phyloP scores from a whole-genome alignment of 495 filamentous ascomycete species.

The Lophium mytilinum region DNA sequence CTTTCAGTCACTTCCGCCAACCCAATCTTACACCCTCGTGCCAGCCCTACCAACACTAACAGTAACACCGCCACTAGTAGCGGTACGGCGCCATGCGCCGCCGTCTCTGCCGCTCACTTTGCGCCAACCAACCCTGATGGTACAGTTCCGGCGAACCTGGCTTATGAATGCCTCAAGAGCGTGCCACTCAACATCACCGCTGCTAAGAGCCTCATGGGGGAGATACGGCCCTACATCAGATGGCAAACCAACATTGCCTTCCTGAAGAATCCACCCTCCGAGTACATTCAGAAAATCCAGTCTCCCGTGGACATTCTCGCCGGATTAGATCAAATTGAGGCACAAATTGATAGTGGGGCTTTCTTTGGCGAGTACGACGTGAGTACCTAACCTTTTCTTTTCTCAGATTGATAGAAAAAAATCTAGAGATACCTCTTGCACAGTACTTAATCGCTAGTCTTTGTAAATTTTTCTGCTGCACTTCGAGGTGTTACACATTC shows the following conservation, averaged over 20 bases:
- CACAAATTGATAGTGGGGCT: slow-evolving; percentile 15
- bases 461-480: background rate
- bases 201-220: slow-evolving; percentile 20
- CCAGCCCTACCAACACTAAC: background rate
- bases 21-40: background rate
- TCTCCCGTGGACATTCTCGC: slow-evolving; percentile 24
- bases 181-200: slow-evolving; percentile 20
- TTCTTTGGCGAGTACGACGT: slow-evolving; percentile 25
- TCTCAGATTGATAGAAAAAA: background rate
- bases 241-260: slow-evolving; percentile 31
- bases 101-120: slow-evolving; percentile 14
- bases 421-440: background rate
- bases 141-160: slow-evolving; percentile 15
- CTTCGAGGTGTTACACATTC: background rate
- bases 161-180: slow-evolving; percentile 23
- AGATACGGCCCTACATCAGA: slow-evolving; percentile 24
- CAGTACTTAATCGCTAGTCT: background rate
- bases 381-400: background rate
- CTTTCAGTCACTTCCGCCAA: background rate
- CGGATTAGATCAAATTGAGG: slow-evolving; percentile 22
- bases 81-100: slow-evolving; percentile 1
- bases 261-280: slow-evolving; percentile 29
- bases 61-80: background rate
- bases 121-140: background rate
- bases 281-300: slow-evolving; percentile 30